A percentile compares a stretch with the other conserved stretches of the same genome.
These are phyloP conservation scores for Pestalotiopsis sp. DNA, from an alignment of 2,329 filamentous ascomycete species.

Conservation along the genomic window DNA sequence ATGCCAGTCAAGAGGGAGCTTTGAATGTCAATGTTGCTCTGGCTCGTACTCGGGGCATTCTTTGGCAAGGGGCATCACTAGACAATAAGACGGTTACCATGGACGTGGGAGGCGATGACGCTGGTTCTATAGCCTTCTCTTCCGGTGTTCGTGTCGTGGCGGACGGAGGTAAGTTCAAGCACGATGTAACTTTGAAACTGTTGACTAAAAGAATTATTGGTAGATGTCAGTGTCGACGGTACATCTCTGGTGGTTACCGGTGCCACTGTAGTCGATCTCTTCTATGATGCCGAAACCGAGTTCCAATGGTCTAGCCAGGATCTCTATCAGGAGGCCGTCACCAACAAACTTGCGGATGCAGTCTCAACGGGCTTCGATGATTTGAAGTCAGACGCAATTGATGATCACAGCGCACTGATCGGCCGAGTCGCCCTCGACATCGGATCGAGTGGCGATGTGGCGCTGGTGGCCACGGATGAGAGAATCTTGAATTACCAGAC, in stretches of 20 bases:
- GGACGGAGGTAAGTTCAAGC: not conserved
- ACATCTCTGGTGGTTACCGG: slow-evolving; percentile 1
- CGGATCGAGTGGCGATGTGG: slow-evolving; percentile 12
- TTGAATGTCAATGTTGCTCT: slow-evolving; percentile 2
- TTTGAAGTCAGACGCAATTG: slow-evolving; percentile 8
- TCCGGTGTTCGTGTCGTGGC: slow-evolving; percentile 6
- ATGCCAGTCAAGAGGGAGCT: slow-evolving; percentile 16
- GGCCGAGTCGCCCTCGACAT: slow-evolving; percentile 16
- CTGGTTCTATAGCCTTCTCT: slow-evolving; percentile 11
- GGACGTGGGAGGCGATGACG: slow-evolving; percentile 3
- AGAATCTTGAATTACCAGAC: not conserved
- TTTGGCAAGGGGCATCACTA: not conserved
- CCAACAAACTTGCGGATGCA: not conserved
- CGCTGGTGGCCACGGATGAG: slow-evolving; percentile 8
- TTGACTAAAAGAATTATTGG: not conserved
- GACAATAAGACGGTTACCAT: slow-evolving; percentile 6
- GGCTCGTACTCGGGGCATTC: not conserved
- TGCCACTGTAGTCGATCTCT: slow-evolving; percentile 5
- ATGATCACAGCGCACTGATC: slow-evolving; percentile 10
- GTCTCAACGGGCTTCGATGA: slow-evolving; percentile 1
- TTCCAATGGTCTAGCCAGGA: slow-evolving; percentile 6
- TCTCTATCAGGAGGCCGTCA: not conserved
- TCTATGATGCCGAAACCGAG: slow-evolving; percentile 7
- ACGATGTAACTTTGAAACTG: not conserved
- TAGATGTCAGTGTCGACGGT: slow-evolving; percentile 3